Base-by-base conservation (phyloP, 2,329 filamentous ascomycete species). In the Huntiella abstrusa region DNA sequence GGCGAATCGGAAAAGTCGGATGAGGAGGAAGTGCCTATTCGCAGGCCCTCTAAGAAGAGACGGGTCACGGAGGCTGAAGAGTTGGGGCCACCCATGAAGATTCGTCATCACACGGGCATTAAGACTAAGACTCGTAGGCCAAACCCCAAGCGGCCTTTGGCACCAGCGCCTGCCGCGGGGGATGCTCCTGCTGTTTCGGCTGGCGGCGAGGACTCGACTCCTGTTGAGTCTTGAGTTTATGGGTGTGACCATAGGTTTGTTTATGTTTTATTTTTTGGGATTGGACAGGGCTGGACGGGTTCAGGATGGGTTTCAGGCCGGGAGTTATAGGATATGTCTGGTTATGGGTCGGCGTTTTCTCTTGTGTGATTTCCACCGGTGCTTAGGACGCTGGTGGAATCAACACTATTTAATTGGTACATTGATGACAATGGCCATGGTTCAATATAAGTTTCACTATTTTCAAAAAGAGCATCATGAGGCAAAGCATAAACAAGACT, bases 61-160 rank as follows among this genome's bases (percentile, higher is more conserved):
- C 48, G 48, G 66, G 64, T 55, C 58, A 64, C 17, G 54, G 51
- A 8, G 53, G 53, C 43, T 45, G 52, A 32, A 52, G 47, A 32
- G 51, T 51, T 4, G 56, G 58, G 33, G 37, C 54, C 51, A 57
- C 58, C 6, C 54, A 54, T 52, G 60, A 58, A 4, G 58, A 61
- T 51, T 50, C 32, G 53, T 53, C 48, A 52, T 59, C 48, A 44
- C 52, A 49, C 43, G 6, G 48, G 48, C 4, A 49, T 49, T 12
- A 49, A 49, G 32, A 45, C 45, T 15, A 34, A 43, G 22, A 49
- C 45, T 41, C 45, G 42, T n/a, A 49, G 47, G 33, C 19, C 43
- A 16, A 47, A 43, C 17, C 41, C 41, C 13, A 49, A 49, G 39
- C 38, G 41, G 41, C 28, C 28, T 28, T 28, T 28, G 12, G 41